Base-by-base conservation (phyloP, 345 rosid species). In the Eucalyptus polyanthemos region DNA sequence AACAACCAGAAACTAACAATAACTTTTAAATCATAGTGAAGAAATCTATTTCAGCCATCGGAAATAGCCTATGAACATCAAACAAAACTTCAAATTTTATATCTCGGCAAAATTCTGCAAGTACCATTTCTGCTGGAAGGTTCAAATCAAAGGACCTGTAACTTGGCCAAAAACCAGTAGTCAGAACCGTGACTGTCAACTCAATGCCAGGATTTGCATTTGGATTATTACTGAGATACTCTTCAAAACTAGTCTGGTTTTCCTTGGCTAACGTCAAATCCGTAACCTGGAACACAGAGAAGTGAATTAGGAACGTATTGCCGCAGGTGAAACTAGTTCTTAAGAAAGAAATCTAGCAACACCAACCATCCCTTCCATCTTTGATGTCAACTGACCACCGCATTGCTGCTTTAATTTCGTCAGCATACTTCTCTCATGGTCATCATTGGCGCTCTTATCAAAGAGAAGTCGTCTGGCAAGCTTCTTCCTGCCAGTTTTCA, bases 111-210 rank as follows among this genome's bases (percentile, higher is more conserved):
- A 19, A 54, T 34, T 90, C 65, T 37, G 10, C 7, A 37, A 88
- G 62, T 93, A 96, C 99, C 98, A 96, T 96, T 92, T 96, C 99
- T 44, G 90, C 91, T 4, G 99, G 97, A 56, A 95, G 97, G 81
- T 94, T 97, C 65, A 96, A 92, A 94, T 96, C 96, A 85, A 94
- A 94, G 49, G 99, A 95, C 86, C 94, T 96, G 92, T 94, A 97
- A 90, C 95, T 96, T 42, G 98, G 99, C 99, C 99, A 97, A 88
- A 94, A 96, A 42, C 98, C 99, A 87, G 97, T 95, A 54, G 99
- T 97, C 50, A 97, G 96, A 89, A 97, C 97, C 88, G 94, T 95
- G 31, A 96, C 99, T 11, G 97, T 88, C 90, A 96, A 92, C 80
- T 97, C 98, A 89, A 96, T 93, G 53, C 97, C 99, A 45, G 97